These are phyloP conservation scores for Medicago lupulina DNA, from an alignment of 306 rosid genomes.

Conservation along the genomic window DNA sequence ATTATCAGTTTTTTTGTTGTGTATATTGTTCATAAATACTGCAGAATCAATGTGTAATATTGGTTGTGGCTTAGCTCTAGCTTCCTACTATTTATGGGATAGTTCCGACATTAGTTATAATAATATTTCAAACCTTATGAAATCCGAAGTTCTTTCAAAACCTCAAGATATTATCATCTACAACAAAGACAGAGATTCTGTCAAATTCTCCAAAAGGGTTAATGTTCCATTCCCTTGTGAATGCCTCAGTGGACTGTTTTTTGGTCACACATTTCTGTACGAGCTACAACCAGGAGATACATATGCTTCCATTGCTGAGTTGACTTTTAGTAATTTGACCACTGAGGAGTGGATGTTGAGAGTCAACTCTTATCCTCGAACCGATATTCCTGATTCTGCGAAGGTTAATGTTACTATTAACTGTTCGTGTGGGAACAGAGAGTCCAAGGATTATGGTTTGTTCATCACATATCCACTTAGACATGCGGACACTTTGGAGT, in stretches of 20 bases:
- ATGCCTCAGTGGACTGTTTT: slow-evolving; percentile 47
- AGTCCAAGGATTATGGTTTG: slow-evolving; percentile 61
- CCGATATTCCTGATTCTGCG: slow-evolving; percentile 23
- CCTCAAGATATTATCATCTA: slow-evolving; percentile 18
- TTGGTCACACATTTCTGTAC: slow-evolving; percentile 64
- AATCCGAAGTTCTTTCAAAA: slow-evolving; percentile 8
- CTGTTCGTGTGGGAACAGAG: slow-evolving; percentile 68
- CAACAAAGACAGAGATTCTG: slow-evolving; percentile 20
- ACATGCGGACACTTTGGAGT: slow-evolving; percentile 41
- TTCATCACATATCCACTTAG: slow-evolving; percentile 71
- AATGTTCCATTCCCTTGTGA: slow-evolving; percentile 61
- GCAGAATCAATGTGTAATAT: slow-evolving; percentile 54
- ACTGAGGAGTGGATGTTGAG: slow-evolving; percentile 48
- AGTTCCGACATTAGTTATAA: no score
- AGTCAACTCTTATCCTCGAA: slow-evolving; percentile 44
- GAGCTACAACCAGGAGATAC: slow-evolving; percentile 12
- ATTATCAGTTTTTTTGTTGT: no score
- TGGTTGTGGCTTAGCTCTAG: slow-evolving; percentile 66
- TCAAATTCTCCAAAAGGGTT: no score
- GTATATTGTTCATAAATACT: no score
- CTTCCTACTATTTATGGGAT: slow-evolving; percentile 48
- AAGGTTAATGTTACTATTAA: slow-evolving; percentile 57
- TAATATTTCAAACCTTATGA: slow-evolving; percentile 24
- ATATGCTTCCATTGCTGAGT: slow-evolving; percentile 47
- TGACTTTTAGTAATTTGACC: slow-evolving; percentile 45